phyloP scores from a whole-genome alignment of 1,139 yeast genomes.

The Ogataea hybrid region DNA sequence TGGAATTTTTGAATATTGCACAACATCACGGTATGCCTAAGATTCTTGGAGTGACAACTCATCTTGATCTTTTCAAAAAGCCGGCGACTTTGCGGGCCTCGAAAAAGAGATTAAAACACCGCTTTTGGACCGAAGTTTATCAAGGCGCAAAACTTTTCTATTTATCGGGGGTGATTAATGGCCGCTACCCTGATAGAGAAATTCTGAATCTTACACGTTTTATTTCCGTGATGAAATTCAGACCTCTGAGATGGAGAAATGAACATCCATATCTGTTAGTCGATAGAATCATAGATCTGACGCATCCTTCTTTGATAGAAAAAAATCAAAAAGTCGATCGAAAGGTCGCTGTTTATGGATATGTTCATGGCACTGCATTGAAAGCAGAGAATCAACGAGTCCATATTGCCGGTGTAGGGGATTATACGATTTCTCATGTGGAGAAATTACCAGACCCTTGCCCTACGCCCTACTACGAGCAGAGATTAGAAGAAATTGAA shows the following conservation, averaged over 20 bases:
- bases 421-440: constrained; percentile 66
- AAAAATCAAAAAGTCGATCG: constrained; percentile 81
- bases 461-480: constrained; percentile 93
- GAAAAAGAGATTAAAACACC: constrained; percentile 85
- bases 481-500: constrained; percentile 75
- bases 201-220: constrained; percentile 88
- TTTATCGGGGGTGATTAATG: constrained; percentile 93
- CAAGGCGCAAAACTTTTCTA: constrained; percentile 97
- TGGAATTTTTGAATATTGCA: constrained; percentile 95
- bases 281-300: constrained; percentile 91
- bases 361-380: constrained; percentile 90
- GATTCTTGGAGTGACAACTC: constrained; percentile 93
- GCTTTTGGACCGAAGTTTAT: constrained; percentile 99
- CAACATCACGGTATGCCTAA: constrained; percentile 99
- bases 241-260: constrained; percentile 98
- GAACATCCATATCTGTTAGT: constrained; percentile 94
- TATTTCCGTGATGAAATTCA: constrained; percentile 94
- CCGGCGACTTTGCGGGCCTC: constrained; percentile 89
- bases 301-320: constrained; percentile 84
- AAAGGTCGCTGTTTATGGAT: constrained; percentile 89
- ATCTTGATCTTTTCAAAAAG: constrained; percentile 88
- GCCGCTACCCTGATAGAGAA: constrained; percentile 97
- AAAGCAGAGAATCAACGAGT: constrained; percentile 71
- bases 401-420: constrained; percentile 97
- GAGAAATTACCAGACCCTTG: constrained; percentile 98